Evolutionary conservation across 805 yeast species (phyloP), one percentile per base, ranked within the genome.

Genomic region (Barnettozyma sucrosica): DNA sequence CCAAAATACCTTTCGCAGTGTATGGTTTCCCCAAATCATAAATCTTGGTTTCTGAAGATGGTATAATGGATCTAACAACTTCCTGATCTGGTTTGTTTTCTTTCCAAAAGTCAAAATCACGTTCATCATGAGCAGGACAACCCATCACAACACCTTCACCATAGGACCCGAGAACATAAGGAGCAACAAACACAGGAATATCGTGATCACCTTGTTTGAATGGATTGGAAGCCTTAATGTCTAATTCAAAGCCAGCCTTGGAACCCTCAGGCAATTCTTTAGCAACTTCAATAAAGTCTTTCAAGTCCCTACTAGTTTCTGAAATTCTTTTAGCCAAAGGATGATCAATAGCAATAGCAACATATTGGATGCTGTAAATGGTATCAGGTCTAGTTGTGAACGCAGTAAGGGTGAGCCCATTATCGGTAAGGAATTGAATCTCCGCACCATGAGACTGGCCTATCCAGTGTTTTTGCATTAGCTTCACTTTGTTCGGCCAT

Each of bases 131-230:
- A 0, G 85, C 96, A 2, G 99, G 99, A 57, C 95, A 88, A 1
- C 99, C 99, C 98, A 93, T 92, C 0, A 92, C 98, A 1, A 96
- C 96, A 36, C 97, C 96, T 48, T 80, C 80, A 1, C 97, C 97
- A 61, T 92, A 92, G 4, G 76, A 68, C 4, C 85, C 81, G 32
- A 92, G 62, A 0, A 92, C 98, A 64, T 90, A 93, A 0, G 97
- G 96, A 0, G 98, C 97, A 2, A 76, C 90, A 68, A 77, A 93
- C 0, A 92, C 80, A 0, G 97, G 97, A 5, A 92, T 49, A 26
- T 66, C 55, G 14, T 46, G 49, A 0, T 62, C 46, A 3, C 64
- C 60, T 1, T 69, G 62, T 30, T 67, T 66, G 2, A 90, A 65
- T 1, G 99, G 99, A 50, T 86, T 74, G 0, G 68, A 55, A 0